Conservation (phyloP, 345 rosid species). For the Salix viminalis region DNA sequence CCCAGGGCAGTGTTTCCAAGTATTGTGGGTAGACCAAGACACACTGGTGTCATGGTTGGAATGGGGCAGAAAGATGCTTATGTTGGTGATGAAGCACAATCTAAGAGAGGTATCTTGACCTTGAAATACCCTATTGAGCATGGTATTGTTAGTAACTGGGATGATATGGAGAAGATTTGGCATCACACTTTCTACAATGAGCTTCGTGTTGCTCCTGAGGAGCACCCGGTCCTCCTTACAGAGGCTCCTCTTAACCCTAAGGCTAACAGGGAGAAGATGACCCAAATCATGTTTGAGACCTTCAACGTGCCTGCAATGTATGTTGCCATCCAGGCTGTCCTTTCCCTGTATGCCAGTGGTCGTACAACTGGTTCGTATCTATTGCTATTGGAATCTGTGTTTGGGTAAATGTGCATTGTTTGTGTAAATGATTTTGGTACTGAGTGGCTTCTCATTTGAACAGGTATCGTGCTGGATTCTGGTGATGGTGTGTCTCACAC, state of each 20-base stretch:
- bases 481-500: slow-evolving; percentile 72
- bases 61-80: slow-evolving; percentile 81
- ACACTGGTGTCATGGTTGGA: slow-evolving; percentile 79
- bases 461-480: slow-evolving; percentile 71
- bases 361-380: slow-evolving; percentile 52
- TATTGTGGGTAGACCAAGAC: slow-evolving; percentile 65
- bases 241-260: slow-evolving; percentile 68
- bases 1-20: slow-evolving; percentile 69
- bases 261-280: slow-evolving; percentile 74
- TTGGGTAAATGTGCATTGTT: no score
- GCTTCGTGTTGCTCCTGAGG: slow-evolving; percentile 68
- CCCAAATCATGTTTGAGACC: slow-evolving; percentile 77
- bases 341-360: slow-evolving; percentile 59
- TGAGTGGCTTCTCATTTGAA: not conserved
- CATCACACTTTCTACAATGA: slow-evolving; percentile 75
- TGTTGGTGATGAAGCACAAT: slow-evolving; percentile 74
- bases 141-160: slow-evolving; percentile 78
- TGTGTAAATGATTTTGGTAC: not conserved
- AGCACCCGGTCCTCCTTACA: slow-evolving; percentile 59
- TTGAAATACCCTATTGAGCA: slow-evolving; percentile 72
- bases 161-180: slow-evolving; percentile 80
- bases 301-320: slow-evolving; percentile 65
- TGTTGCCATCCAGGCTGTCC: slow-evolving; percentile 63
- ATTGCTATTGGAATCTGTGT: not conserved
- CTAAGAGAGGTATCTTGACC: slow-evolving; percentile 71